These are phyloP conservation scores for Sclerotinia spermophila DNA, from an alignment of 2,329 filamentous ascomycete genomes.

Conservation along the genomic window DNA sequence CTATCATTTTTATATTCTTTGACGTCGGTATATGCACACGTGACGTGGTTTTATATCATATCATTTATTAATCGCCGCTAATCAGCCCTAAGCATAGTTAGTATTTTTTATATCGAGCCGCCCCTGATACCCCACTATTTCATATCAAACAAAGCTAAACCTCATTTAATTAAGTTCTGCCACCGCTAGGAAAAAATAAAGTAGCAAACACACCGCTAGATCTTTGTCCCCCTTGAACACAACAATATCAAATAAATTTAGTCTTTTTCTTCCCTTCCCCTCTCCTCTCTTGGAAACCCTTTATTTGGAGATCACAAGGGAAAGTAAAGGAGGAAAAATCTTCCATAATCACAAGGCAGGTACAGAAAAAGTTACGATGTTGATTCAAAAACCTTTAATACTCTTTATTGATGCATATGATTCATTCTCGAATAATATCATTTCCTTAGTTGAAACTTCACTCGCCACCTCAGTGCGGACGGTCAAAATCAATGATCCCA, in stretches of 20 bases:
- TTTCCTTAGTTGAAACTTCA: conserved; percentile 70
- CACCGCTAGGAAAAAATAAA: conserved; percentile 6
- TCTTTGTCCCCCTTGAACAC: conserved; percentile 11
- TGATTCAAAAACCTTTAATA: conserved; percentile 45
- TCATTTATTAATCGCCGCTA: conserved; percentile 11
- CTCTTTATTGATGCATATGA: conserved; percentile 95
- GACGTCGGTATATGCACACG: neutral
- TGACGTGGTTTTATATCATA: too few species aligned
- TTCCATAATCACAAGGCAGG: neutral
- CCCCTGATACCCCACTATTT: neutral
- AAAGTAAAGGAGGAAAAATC: neutral
- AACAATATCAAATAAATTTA: neutral
- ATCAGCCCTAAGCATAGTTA: conserved; percentile 13
- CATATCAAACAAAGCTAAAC: neutral
- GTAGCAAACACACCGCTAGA: conserved; percentile 7
- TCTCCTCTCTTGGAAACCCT: neutral
- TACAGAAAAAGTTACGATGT: conserved; percentile 28
- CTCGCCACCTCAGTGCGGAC: conserved; percentile 66
- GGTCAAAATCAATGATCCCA: conserved; percentile 66
- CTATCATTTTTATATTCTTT: conserved; percentile 19
- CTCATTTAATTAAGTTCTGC: neutral
- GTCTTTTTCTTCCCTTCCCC: neutral
- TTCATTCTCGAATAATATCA: conserved; percentile 94
- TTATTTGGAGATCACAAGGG: neutral
- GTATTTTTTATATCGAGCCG: neutral